Conservation (phyloP, 768 basidiomycete species). For the Sistotremastrum niveocremeum region DNA sequence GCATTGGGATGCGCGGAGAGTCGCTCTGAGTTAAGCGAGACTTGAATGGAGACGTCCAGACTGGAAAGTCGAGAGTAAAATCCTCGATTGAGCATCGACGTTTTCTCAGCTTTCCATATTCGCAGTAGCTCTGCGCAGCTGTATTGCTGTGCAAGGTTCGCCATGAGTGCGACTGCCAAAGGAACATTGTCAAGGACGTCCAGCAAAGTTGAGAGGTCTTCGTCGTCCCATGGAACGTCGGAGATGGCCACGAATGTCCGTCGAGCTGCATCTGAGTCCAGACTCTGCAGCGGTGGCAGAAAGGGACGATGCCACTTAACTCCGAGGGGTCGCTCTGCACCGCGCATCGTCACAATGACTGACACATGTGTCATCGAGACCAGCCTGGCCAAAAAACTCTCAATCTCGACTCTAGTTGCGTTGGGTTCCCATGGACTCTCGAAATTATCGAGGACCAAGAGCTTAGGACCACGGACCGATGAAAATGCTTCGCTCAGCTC, state of each 20-base stretch:
- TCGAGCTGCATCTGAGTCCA: constrained; percentile 8
- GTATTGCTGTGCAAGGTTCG: constrained; percentile 9
- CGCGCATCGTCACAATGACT: constrained; percentile 23
- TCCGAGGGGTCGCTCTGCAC: constrained; percentile 13
- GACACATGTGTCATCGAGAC: constrained; percentile 15
- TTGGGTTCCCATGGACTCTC: constrained; percentile 25
- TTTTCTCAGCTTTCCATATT: no score
- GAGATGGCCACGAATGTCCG: constrained; percentile 12
- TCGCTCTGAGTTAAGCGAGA: no score
- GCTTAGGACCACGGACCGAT: constrained; percentile 9
- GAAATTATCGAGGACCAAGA: constrained; percentile 27
- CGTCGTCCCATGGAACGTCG: constrained; percentile 9
- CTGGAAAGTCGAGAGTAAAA: no score
- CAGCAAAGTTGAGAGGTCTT: constrained; percentile 13
- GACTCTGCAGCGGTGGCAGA: constrained; percentile 4
- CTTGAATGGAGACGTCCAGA: no score
- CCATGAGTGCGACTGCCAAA: constrained; percentile 22
- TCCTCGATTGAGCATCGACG: no score
- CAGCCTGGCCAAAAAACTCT: constrained; percentile 14
- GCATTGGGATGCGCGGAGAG: no score
- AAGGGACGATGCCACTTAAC: constrained; percentile 13
- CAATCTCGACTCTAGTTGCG: constrained; percentile 11
- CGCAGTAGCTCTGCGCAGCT: no score
- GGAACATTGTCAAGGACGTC: constrained; percentile 18
- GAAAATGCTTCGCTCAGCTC: constrained; percentile 12